Conservation (phyloP, 2,329 filamentous ascomycete genomes). For the Furcasterigmium sp. region DNA sequence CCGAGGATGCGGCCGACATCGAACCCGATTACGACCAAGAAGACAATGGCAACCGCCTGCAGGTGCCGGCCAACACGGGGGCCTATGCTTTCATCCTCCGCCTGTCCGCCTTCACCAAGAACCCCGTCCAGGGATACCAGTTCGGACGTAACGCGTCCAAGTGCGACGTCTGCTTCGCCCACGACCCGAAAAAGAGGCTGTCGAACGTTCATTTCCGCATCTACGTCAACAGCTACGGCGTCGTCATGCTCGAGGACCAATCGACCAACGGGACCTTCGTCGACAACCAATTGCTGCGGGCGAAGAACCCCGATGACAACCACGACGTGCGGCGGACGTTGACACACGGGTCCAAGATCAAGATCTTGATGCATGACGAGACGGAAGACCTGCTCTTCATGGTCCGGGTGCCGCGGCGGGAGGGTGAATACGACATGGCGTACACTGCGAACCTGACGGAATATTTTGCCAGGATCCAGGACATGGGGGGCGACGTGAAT, state of each 20-base stretch:
- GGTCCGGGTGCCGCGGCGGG: conserved; percentile 75
- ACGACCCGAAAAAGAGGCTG: conserved; percentile 66
- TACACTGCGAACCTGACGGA: conserved; percentile 65
- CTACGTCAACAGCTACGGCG: conserved; percentile 78
- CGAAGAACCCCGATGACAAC: conserved; percentile 25
- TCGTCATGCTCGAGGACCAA: conserved; percentile 86
- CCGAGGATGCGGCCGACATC: conserved; percentile 42
- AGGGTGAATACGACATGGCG: conserved; percentile 57
- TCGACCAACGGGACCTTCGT: conserved; percentile 96
- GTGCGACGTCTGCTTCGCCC: conserved; percentile 67
- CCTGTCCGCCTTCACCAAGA: conserved; percentile 68
- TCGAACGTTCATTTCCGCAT: conserved; percentile 98
- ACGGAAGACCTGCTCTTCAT: conserved; percentile 68
- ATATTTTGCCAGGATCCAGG: conserved; percentile 48
- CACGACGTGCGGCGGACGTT: conserved; percentile 54
- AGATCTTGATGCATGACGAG: conserved; percentile 53
- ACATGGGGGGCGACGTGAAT: conserved; percentile 24
- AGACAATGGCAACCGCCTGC: conserved; percentile 43
- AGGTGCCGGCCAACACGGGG: conserved; percentile 46
- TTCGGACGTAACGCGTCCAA: conserved; percentile 73
- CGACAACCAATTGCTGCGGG: conserved; percentile 61
- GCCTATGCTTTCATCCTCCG: conserved; percentile 72
- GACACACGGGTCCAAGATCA: conserved; percentile 66
- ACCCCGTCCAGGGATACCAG: conserved; percentile 67
- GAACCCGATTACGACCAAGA: conserved; percentile 46